phyloP scores from a whole-genome alignment of 2,329 filamentous ascomycete species.

The Lasiodiplodia sp. region DNA sequence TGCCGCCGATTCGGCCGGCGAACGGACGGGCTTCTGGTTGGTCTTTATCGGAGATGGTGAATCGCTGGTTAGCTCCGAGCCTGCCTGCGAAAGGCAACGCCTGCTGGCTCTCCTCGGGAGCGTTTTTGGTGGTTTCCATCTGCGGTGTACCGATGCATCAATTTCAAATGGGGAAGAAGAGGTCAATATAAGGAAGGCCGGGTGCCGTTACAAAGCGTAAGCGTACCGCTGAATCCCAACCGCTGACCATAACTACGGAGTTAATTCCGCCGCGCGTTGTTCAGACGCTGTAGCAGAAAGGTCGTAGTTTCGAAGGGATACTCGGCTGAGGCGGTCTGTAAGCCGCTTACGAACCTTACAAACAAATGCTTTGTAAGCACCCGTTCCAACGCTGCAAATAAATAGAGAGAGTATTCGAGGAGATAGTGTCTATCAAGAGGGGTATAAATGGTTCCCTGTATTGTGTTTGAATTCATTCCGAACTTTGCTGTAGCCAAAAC shows the following conservation, averaged over 20 bases:
- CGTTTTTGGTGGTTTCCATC: neutral
- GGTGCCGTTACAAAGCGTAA: too few species aligned
- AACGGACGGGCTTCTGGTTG: neutral
- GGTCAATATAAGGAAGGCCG: neutral
- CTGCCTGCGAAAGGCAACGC: neutral
- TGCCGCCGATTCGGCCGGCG: constrained; percentile 1
- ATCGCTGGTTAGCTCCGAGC: neutral
- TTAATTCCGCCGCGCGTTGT: neutral
- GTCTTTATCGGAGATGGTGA: neutral
- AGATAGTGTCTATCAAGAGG: too few species aligned
- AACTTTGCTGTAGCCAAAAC: too few species aligned
- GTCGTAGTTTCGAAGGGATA: neutral
- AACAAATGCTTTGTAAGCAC: neutral
- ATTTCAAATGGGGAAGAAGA: neutral
- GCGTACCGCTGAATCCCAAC: neutral
- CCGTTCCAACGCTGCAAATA: too few species aligned
- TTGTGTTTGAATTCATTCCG: too few species aligned
- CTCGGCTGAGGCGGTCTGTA: neutral
- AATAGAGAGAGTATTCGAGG: too few species aligned
- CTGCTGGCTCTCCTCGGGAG: neutral
- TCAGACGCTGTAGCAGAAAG: neutral
- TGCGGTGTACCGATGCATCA: neutral
- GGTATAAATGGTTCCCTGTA: too few species aligned
- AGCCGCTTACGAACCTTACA: neutral
- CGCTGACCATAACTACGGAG: too few species aligned